Evolutionary conservation across 495 filamentous ascomycete species (phyloP).

Genomic region (Letharia columbiana): DNA sequence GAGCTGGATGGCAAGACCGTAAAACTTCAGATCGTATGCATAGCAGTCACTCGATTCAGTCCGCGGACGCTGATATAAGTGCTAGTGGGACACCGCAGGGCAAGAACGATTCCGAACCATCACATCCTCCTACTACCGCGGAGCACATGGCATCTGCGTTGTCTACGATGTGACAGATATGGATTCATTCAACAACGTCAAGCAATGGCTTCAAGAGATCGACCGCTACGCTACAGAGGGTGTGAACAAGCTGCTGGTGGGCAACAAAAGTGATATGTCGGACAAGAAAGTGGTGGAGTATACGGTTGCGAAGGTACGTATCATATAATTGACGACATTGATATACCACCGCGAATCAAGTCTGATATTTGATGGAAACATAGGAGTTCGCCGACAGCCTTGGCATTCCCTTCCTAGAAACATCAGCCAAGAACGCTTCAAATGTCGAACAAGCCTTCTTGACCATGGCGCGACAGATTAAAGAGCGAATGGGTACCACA

Average conservation of each 20-base stretch:
- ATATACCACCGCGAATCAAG: background rate
- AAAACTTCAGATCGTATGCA: constrained; percentile 94
- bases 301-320: constrained; percentile 89
- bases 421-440: constrained; percentile 96
- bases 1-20: constrained; percentile 99
- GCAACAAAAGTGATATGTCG: constrained; percentile 99
- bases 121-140: constrained; percentile 98
- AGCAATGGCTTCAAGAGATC: constrained; percentile 99
- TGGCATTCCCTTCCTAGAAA: constrained; percentile 98
- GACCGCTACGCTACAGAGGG: constrained; percentile 98
- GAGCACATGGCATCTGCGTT: constrained; percentile 96
- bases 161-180: constrained; percentile 99
- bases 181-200: constrained; percentile 99
- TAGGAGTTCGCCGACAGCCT: constrained; percentile 99
- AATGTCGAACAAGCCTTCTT: constrained; percentile 99
- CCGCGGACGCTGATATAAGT: background rate
- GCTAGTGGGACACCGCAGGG: constrained; percentile 95
- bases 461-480: constrained; percentile 99
- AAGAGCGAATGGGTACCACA: constrained; percentile 97
- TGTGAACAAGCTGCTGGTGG: constrained; percentile 97
- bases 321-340: constrained; percentile 8
- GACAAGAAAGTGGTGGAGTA: constrained; percentile 99
- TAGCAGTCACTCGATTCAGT: background rate
- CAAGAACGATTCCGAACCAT: constrained; percentile 99
- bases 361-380: constrained; percentile 10